These are phyloP conservation scores for Salix exigua DNA, from an alignment of 345 rosid genomes.

Conservation along the genomic window DNA sequence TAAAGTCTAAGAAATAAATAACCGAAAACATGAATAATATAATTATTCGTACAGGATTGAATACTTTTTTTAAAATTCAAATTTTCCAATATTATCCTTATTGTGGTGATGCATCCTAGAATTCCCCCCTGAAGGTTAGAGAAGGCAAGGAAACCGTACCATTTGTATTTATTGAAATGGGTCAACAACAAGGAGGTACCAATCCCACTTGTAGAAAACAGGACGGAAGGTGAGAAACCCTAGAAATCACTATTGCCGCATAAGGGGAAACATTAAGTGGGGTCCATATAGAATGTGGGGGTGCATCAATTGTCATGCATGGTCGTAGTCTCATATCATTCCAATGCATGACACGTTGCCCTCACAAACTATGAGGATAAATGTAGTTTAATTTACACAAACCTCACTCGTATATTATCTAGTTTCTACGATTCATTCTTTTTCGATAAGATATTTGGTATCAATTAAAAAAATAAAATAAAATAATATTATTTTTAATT, in stretches of 20 bases:
- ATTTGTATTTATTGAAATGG: conserved; percentile 22
- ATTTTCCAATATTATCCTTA: not conserved
- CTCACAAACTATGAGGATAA: too few relatives aligned
- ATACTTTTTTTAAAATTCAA: too few relatives aligned
- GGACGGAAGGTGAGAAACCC: conserved; percentile 22
- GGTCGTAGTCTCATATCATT: conserved; percentile 35
- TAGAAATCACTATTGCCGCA: conserved; percentile 34
- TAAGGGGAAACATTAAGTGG: conserved; percentile 35
- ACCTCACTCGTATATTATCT: too few relatives aligned
- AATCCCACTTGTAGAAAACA: conserved; percentile 8
- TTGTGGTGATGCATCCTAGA: not conserved
- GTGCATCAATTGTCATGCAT: conserved; percentile 40
- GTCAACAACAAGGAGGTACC: conserved; percentile 2
- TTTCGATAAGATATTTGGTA: too few relatives aligned
- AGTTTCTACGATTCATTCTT: too few relatives aligned
- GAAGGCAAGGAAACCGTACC: conserved; percentile 3
- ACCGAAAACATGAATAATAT: too few relatives aligned
- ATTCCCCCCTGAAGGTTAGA: not conserved
- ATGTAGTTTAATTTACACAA: too few relatives aligned
- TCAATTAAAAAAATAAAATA: too few relatives aligned
- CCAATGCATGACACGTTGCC: conserved; percentile 1
- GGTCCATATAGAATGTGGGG: conserved; percentile 40
- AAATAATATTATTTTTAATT: too few relatives aligned
- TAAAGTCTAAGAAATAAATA: too few relatives aligned
- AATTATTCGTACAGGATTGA: too few relatives aligned